Evolutionary conservation across 495 filamentous ascomycete genomes (phyloP).

Genomic region (Cenococcum geophilum): DNA sequence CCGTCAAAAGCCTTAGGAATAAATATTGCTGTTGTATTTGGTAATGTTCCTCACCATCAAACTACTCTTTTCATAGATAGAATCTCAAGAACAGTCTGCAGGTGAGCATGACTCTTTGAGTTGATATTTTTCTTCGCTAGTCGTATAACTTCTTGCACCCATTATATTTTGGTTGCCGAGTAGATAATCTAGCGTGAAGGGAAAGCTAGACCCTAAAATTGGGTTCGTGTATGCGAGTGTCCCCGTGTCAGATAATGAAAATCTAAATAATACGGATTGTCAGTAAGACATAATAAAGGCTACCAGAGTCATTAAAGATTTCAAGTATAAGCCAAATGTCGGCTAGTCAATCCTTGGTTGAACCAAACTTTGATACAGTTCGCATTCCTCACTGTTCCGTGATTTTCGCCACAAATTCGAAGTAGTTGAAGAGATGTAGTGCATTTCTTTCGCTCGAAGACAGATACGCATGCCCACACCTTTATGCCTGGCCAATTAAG

Average conservation of each 20-base stretch:
- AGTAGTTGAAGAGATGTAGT: conserved; percentile 23
- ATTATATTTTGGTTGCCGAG: conserved; percentile 54
- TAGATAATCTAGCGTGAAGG: conserved; percentile 61
- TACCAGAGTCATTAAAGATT: neutral
- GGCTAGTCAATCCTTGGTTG: conserved; percentile 22
- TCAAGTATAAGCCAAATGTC: conserved; percentile 2
- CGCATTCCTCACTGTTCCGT: conserved; percentile 22
- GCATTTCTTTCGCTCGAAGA: conserved; percentile 31
- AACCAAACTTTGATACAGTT: conserved; percentile 16
- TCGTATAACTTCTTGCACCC: conserved; percentile 71
- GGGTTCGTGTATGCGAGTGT: neutral
- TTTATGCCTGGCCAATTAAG: conserved; percentile 25
- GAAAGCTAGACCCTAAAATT: neutral
- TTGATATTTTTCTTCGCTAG: conserved; percentile 56
- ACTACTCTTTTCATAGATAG: conserved; percentile 53
- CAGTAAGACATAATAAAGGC: neutral
- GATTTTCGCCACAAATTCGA: conserved; percentile 10
- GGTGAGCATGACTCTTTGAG: conserved; percentile 46
- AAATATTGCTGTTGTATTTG: no score
- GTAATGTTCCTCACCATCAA: conserved; percentile 70
- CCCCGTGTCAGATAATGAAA: no score
- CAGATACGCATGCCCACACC: conserved; percentile 26
- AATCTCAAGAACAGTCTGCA: conserved; percentile 61
- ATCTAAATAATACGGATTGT: neutral
- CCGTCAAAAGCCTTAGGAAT: no score